These are phyloP conservation scores for Isoetes taiwanensis DNA, from an alignment of 75 land plant genomes.

Conservation along the genomic window DNA sequence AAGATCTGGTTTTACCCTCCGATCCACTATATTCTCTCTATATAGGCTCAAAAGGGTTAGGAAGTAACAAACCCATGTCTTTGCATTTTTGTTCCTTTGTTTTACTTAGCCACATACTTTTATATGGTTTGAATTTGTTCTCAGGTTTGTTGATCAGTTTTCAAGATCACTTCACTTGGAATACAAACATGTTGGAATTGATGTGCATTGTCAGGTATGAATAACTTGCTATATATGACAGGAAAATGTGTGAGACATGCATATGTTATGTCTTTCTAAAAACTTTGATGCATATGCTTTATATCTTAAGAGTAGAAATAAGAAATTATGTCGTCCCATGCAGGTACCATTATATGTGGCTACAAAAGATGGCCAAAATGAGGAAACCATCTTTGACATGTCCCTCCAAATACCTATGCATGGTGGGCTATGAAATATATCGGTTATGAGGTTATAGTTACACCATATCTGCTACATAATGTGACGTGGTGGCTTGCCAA, in stretches of 20 bases:
- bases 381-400: constrained; percentile 46
- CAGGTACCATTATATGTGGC: constrained; percentile 91
- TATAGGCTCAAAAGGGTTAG: constrained; percentile 89
- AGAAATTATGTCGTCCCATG: too few relatives aligned
- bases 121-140: constrained; percentile 10
- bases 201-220: constrained; percentile 89
- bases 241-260: neutral
- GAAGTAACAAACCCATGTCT: too few relatives aligned
- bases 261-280: too few relatives aligned
- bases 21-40: constrained; percentile 81
- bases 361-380: constrained; percentile 78
- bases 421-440: constrained; percentile 39
- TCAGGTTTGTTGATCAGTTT: constrained; percentile 76
- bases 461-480: constrained; percentile 81
- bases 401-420: constrained; percentile 63
- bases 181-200: constrained; percentile 73
- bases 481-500: constrained; percentile 56
- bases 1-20: constrained; percentile 57
- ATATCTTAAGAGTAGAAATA: too few relatives aligned
- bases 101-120: neutral
- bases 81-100: too few relatives aligned
- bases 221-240: neutral
- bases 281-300: too few relatives aligned
- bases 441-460: constrained; percentile 63
- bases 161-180: constrained; percentile 76